Evolutionary conservation across 2,329 filamentous ascomycete genomes (phyloP).

Genomic region (Bretziella fagacearum): DNA sequence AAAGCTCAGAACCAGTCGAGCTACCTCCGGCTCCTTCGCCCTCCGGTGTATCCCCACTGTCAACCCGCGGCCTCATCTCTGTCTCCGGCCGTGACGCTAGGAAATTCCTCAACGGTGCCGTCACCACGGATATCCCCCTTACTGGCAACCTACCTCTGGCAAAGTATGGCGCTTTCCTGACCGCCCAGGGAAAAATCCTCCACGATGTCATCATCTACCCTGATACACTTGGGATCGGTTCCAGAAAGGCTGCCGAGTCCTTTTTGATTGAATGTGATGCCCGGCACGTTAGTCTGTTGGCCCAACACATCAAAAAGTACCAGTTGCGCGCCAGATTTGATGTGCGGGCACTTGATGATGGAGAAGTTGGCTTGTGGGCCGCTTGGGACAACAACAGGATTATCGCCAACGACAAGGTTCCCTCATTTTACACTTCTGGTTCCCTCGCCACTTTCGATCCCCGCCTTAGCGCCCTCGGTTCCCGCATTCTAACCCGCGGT

Average conservation of each 20-base stretch:
- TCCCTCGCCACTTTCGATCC: slow-evolving; percentile 31
- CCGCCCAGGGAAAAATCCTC: slow-evolving; percentile 65
- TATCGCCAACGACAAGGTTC: slow-evolving; percentile 2
- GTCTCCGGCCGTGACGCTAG: slow-evolving; percentile 64
- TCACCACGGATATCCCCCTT: slow-evolving; percentile 49
- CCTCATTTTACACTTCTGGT: neutral
- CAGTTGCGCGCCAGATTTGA: slow-evolving; percentile 69
- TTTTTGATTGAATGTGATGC: slow-evolving; percentile 72
- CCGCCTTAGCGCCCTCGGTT: slow-evolving; percentile 39
- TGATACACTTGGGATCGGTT: slow-evolving; percentile 16
- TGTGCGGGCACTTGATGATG: slow-evolving; percentile 46
- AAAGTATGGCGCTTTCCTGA: slow-evolving; percentile 73
- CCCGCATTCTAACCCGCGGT: slow-evolving; percentile 26
- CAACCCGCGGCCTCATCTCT: slow-evolving; percentile 49
- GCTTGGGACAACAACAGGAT: slow-evolving; percentile 40
- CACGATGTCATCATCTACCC: slow-evolving; percentile 86
- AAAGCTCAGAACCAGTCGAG: neutral
- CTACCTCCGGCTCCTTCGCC: neutral
- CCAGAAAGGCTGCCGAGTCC: slow-evolving; percentile 13
- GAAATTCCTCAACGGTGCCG: slow-evolving; percentile 74
- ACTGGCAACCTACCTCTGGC: slow-evolving; percentile 28
- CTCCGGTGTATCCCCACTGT: neutral
- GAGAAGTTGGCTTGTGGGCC: slow-evolving; percentile 54
- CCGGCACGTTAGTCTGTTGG: slow-evolving; percentile 40
- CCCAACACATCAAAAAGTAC: slow-evolving; percentile 65